Evolutionary conservation across 2,329 filamentous ascomycete genomes (phyloP).

Genomic region (Capronia americana): DNA sequence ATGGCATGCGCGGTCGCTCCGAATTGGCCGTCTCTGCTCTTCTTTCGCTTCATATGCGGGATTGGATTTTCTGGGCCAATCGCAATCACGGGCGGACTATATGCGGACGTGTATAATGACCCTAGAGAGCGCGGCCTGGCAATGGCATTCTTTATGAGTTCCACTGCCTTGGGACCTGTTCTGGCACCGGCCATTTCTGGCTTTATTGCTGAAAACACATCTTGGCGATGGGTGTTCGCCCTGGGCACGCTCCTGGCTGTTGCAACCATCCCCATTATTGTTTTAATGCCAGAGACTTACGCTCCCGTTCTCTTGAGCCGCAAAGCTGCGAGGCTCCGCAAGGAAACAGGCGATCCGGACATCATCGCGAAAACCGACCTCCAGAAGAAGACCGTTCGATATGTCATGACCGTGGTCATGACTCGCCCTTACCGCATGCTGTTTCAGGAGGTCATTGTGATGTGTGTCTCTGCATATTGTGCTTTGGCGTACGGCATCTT

Average conservation of each 20-base stretch:
- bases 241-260: conserved; percentile 71
- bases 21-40: conserved; percentile 48
- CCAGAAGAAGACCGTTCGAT: conserved; percentile 56
- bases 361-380: conserved; percentile 68
- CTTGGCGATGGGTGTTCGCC: conserved; percentile 59
- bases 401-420: conserved; percentile 67
- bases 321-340: conserved; percentile 64
- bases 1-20: conserved; percentile 53
- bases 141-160: conserved; percentile 53
- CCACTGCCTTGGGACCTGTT: conserved; percentile 50
- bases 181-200: conserved; percentile 55
- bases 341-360: conserved; percentile 58
- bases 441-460: conserved; percentile 73
- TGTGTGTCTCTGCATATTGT: conserved; percentile 72
- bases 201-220: conserved; percentile 48
- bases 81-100: conserved; percentile 54
- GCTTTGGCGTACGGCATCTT: conserved; percentile 72
- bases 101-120: conserved; percentile 54
- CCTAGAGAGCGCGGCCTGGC: conserved; percentile 48
- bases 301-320: conserved; percentile 63
- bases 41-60: conserved; percentile 54
- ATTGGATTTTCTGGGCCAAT: conserved; percentile 51
- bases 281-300: conserved; percentile 71
- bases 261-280: conserved; percentile 62
- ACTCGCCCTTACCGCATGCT: conserved; percentile 76